These are phyloP conservation scores for Lyophyllum decastes DNA, from an alignment of 768 basidiomycete species.

Conservation along the genomic window DNA sequence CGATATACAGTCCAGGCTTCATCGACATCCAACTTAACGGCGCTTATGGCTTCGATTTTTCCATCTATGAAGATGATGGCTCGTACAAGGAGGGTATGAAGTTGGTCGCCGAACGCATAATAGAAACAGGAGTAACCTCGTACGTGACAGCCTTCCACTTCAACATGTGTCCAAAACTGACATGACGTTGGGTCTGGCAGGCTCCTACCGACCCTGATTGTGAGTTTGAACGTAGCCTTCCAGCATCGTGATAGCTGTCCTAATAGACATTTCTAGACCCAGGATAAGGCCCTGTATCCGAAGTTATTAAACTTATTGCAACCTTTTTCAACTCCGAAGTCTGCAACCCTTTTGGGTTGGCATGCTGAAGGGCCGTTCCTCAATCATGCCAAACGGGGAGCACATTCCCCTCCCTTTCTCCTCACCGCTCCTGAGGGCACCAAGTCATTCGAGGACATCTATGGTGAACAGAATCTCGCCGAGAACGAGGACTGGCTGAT, in stretches of 20 bases:
- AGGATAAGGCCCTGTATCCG: conserved; percentile 74
- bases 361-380: conserved; percentile 92
- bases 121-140: conserved; percentile 89
- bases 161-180: not conserved
- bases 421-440: conserved; percentile 63
- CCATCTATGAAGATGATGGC: conserved; percentile 74
- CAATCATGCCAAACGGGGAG: conserved; percentile 79
- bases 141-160: conserved; percentile 39
- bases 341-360: conserved; percentile 83
- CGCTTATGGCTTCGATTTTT: conserved; percentile 87
- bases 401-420: conserved; percentile 72
- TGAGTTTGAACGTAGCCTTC: conserved; percentile 32
- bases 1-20: conserved; percentile 66
- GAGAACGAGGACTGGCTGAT: conserved; percentile 71
- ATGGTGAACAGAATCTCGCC: conserved; percentile 65
- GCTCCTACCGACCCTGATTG: conserved; percentile 71
- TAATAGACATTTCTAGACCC: conserved; percentile 51
- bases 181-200: conserved; percentile 36
- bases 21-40: conserved; percentile 92
- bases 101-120: conserved; percentile 71
- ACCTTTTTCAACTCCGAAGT: conserved; percentile 62
- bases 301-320: conserved; percentile 67
- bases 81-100: conserved; percentile 69
- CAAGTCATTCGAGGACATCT: conserved; percentile 70
- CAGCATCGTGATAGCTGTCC: not conserved